Evolutionary conservation across 352 stramenopile genomes (phyloP), one percentile per base, ranked within the genome.

Genomic region (Phytophthora hibernalis): DNA sequence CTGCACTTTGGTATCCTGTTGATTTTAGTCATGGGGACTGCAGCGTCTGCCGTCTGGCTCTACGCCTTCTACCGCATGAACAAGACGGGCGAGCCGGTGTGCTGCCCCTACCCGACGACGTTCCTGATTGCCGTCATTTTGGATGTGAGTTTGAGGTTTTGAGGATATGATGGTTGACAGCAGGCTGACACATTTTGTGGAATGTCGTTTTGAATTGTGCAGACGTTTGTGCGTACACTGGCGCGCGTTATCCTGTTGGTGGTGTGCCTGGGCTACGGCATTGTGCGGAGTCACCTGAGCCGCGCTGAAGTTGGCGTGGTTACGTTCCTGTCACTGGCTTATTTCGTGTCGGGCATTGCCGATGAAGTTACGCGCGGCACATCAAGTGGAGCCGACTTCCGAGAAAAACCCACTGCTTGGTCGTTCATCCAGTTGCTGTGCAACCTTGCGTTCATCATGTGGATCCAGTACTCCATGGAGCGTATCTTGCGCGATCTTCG

Each of bases 211-310:
- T 50, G 6, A 35, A 45, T 30, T 51, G 11, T 22, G 35, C 33
- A 93, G 85, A 84, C 82, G 2, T 65, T 91, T 22, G 87, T 96
- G 60, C 87, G 89, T 20, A 97, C 91, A 10, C 68, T 96, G n/a
- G 89, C 87, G 16, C 89, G 91, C 35, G 68, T 96, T 30, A 80
- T 97, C 20, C 67, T 97, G 45, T 70, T 97, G 5, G 74, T 96
- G 31, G 89, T 97, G 42, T 97, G 91, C 49, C 76, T 97, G n/a
- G 91, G 91, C 28, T 97, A 97, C 59, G 91, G 91, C 37, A 97
- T 97, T 56, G 89, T 95, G 20, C 81, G 84, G 55, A 77, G 81
- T 57, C 57, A 76, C n/a, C 54, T 97, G 38, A 77, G 58, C 35
- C 68, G 57, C 6, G 56, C 71, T 2, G 85, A 96, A 66, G 72